Evolutionary conservation across 1,284 basidiomycete species (phyloP), one percentile per base, ranked within the genome.

Genomic region (Pseudozyma flocculosa): DNA sequence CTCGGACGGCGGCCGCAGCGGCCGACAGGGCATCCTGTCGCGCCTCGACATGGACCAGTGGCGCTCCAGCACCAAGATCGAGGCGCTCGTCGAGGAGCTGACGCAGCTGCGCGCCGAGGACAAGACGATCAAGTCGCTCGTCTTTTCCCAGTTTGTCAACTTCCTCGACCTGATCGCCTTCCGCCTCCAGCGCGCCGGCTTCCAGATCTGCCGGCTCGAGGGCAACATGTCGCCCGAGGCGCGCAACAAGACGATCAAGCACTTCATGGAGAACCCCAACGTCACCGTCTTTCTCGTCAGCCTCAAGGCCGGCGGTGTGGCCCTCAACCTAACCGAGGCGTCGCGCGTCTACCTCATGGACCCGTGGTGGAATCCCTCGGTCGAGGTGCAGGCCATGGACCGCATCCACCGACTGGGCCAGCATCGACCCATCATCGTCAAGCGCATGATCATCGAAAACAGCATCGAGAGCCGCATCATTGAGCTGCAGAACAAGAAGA

Each of bases 201-300:
- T 79, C 71, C 78, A 93, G 86, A 86, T 95, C 51, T 97, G 92
- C 75, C 88, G 95, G 37, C 81, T 98, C 41, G 92, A 97, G 79
- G 95, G 95, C 46, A 91, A 89, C 19, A 98, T 99, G 94, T 88
- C 88, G 19, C 94, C 94, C 17, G 89, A 94, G 76, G 92, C 93
- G 50, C 85, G 94, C 65, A 90, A 97, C 79, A 88, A 90, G 22
- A 95, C 92, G 8, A 94, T 95, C 75, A 87, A 92, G 78, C 85
- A 95, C 78, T 95, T 95, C 79, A 94, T 92, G 88, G 89, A 88
- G 73, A 96, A 91, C 21, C 87, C 92, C 2, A 85, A 91, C 54
- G 91, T 96, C 38, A 96, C 92, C 4, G 90, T 99, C 14, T 98
- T 99, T 82, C 84, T 99, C 34, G 92, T 98, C 51, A 84, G 83